Conservation (phyloP, 352 stramenopile species). For the Thraustochytrium sp. region DNA sequence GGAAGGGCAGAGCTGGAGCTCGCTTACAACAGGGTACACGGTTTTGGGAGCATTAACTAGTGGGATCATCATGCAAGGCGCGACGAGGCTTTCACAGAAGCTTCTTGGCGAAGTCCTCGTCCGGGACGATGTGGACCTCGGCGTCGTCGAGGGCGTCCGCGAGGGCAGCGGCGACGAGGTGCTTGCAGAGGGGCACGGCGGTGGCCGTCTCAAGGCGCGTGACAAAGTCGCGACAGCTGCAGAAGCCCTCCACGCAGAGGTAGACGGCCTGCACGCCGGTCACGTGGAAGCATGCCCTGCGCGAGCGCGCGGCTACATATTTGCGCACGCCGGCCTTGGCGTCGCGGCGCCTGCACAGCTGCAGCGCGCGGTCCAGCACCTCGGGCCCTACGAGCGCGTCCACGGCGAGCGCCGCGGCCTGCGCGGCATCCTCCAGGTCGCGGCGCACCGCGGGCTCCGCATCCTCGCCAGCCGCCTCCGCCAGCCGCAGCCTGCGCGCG, state of each 20-base stretch:
- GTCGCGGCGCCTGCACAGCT: background rate
- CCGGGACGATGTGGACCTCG: background rate
- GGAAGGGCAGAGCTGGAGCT: too few species aligned
- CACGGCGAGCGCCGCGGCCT: background rate
- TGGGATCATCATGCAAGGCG: too few species aligned
- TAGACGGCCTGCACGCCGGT: background rate
- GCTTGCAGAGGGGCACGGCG: constrained; percentile 31
- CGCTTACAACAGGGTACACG: too few species aligned
- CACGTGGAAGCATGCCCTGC: constrained; percentile 12
- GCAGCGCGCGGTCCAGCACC: background rate
- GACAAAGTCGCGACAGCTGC: constrained; percentile 29
- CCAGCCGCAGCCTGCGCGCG: too few species aligned
- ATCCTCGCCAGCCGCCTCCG: too few species aligned
- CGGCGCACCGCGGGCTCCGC: too few species aligned
- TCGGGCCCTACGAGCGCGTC: background rate
- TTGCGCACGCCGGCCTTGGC: background rate
- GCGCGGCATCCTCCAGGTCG: too few species aligned
- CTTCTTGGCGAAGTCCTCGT: constrained; percentile 1
- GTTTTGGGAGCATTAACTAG: too few species aligned
- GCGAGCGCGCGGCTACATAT: background rate
- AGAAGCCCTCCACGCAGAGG: constrained; percentile 34
- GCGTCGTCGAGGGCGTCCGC: background rate
- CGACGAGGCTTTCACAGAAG: too few species aligned
- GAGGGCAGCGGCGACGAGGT: background rate
- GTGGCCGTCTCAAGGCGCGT: background rate